phyloP scores from a whole-genome alignment of 179 eudicot genomes.

The Spergularia azorica region DNA sequence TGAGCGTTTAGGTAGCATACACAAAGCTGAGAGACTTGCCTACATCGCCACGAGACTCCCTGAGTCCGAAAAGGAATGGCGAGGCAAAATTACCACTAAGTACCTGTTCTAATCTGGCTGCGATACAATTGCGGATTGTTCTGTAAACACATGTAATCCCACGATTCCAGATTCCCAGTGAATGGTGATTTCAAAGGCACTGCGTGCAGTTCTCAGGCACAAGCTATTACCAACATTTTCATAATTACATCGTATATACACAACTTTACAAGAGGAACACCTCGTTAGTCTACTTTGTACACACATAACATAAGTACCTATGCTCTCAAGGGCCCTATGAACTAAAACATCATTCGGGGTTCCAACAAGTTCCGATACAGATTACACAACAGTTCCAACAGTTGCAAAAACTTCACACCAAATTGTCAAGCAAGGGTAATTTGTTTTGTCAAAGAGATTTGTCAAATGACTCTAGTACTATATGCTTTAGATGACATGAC shows the following conservation, averaged over 20 bases:
- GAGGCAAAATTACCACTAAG: too few relatives aligned
- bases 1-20: too few relatives aligned
- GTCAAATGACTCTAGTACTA: not conserved
- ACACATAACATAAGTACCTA: slow-evolving; percentile 18
- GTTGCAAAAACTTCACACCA: slow-evolving; percentile 12
- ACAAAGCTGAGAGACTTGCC: too few relatives aligned
- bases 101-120: too few relatives aligned
- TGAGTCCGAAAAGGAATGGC: too few relatives aligned
- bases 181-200: too few relatives aligned
- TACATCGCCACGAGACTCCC: too few relatives aligned
- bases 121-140: too few relatives aligned
- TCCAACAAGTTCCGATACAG: not conserved
- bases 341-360: not conserved
- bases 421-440: slow-evolving; percentile 28
- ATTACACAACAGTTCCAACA: slow-evolving; percentile 12
- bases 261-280: not conserved
- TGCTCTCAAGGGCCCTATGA: not conserved
- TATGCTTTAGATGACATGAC: slow-evolving; percentile 16
- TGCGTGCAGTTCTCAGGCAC: slow-evolving; percentile 5
- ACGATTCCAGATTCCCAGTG: too few relatives aligned
- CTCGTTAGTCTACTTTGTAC: not conserved
- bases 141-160: too few relatives aligned
- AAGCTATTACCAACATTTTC: slow-evolving; percentile 9
- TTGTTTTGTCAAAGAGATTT: not conserved
- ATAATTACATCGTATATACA: not conserved